Evolutionary conservation across 805 yeast species (phyloP).

Genomic region (Blastobotrys muscicola): DNA sequence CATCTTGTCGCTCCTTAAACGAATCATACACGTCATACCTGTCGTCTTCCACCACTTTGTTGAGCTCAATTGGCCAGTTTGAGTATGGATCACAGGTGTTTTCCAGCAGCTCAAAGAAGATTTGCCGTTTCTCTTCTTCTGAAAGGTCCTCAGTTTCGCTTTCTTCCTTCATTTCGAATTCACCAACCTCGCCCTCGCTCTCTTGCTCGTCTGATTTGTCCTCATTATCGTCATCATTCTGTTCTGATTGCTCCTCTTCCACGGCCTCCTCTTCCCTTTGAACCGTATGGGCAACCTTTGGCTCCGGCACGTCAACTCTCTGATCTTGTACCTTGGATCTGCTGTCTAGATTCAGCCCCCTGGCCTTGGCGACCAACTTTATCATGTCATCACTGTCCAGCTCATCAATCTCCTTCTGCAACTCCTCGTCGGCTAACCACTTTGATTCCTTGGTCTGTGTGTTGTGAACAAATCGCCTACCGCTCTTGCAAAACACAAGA

Average conservation of each 20-base stretch:
- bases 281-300: constrained; percentile 7
- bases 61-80: constrained; percentile 40
- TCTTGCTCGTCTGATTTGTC: constrained; percentile 22
- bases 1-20: constrained; percentile 28
- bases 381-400: constrained; percentile 27
- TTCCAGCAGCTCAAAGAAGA: constrained; percentile 31
- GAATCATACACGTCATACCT: constrained; percentile 30
- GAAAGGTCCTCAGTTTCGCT: constrained; percentile 4
- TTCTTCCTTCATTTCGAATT: constrained; percentile 6
- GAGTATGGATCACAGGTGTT: constrained; percentile 33
- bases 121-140: constrained; percentile 4
- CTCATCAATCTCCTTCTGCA: constrained; percentile 20
- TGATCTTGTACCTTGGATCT: neutral
- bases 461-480: constrained; percentile 36
- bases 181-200: neutral
- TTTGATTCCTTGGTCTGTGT: constrained; percentile 21
- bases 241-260: constrained; percentile 5
- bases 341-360: constrained; percentile 27
- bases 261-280: constrained; percentile 15
- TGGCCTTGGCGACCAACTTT: constrained; percentile 29
- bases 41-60: constrained; percentile 35
- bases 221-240: too few relatives aligned
- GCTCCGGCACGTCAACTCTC: constrained; percentile 1
- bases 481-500: constrained; percentile 34
- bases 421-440: constrained; percentile 30